Conservation (phyloP, 257 asterid species). For the Solanum clarkiae region DNA sequence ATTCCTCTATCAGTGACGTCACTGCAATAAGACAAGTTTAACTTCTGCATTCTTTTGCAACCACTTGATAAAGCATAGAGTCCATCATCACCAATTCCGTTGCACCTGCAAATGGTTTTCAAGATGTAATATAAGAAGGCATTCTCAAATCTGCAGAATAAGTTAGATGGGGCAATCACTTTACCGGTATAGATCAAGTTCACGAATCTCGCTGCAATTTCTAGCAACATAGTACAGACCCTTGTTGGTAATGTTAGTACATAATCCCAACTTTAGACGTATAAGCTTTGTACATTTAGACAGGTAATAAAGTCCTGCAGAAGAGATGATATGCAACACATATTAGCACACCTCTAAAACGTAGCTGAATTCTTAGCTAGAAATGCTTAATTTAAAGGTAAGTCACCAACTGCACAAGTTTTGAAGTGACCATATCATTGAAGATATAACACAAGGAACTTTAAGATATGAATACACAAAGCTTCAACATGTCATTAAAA, state of each 20-base stretch:
- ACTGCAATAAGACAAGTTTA: constrained; percentile 51
- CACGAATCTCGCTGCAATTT: constrained; percentile 35
- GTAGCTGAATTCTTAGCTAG: not conserved
- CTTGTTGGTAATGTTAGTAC: constrained; percentile 45
- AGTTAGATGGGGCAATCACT: not conserved
- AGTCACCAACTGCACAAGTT: not conserved
- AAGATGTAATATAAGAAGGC: not conserved
- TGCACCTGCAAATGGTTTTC: constrained; percentile 33
- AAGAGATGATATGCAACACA: not conserved
- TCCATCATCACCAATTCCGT: constrained; percentile 48
- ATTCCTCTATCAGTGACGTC: constrained; percentile 44
- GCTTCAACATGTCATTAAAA: not conserved
- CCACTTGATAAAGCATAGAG: constrained; percentile 43
- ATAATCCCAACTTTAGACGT: constrained; percentile 59
- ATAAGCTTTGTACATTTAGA: constrained; percentile 44
- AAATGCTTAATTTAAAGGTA: not conserved
- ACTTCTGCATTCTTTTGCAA: constrained; percentile 44
- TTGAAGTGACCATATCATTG: not conserved
- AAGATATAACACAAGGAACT: not conserved
- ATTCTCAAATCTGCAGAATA: not conserved
- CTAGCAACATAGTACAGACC: constrained; percentile 49
- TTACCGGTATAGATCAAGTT: constrained; percentile 72
- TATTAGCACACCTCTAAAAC: not conserved
- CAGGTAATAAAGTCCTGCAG: constrained; percentile 46
- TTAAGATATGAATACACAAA: not conserved